A percentile compares a stretch with the other conserved stretches of the same genome.
Conservation (phyloP, 306 rosid species). For the Fragaria iinumae region DNA sequence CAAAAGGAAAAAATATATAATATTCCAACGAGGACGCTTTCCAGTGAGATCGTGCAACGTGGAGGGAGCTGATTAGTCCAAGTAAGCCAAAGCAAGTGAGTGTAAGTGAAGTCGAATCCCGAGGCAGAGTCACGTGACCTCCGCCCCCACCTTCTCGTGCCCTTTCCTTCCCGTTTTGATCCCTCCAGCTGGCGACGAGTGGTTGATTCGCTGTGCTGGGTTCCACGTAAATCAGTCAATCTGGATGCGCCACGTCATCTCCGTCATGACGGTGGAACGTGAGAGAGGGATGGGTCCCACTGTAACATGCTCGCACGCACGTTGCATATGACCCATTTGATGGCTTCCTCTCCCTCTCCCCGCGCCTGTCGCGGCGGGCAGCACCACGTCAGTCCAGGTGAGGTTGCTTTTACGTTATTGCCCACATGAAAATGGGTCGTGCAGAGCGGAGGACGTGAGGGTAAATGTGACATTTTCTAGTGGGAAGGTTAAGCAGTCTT, state of each 20-base stretch:
- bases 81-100: conserved; percentile 3
- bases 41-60: conserved; percentile 29
- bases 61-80: conserved; percentile 18
- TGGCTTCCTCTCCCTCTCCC: background rate
- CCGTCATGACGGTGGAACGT: conserved; percentile 46
- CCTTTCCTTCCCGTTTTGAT: conserved; percentile 19
- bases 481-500: conserved; percentile 26
- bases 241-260: conserved; percentile 37
- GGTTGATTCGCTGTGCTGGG: conserved; percentile 35
- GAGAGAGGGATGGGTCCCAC: conserved; percentile 35
- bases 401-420: background rate
- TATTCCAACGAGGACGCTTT: background rate
- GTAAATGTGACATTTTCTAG: background rate
- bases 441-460: background rate
- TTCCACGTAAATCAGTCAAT: conserved; percentile 32
- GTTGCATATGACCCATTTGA: background rate
- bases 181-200: conserved; percentile 31
- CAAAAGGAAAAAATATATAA: too few species aligned
- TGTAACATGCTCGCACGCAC: conserved; percentile 39
- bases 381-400: conserved; percentile 23
- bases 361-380: conserved; percentile 35
- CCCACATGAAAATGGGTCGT: background rate
- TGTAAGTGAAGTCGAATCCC: conserved; percentile 16
- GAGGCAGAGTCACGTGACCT: conserved; percentile 56
- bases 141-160: conserved; percentile 39